These are phyloP conservation scores for Lithocarpus polystachyus DNA, from an alignment of 306 rosid species.

Conservation along the genomic window DNA sequence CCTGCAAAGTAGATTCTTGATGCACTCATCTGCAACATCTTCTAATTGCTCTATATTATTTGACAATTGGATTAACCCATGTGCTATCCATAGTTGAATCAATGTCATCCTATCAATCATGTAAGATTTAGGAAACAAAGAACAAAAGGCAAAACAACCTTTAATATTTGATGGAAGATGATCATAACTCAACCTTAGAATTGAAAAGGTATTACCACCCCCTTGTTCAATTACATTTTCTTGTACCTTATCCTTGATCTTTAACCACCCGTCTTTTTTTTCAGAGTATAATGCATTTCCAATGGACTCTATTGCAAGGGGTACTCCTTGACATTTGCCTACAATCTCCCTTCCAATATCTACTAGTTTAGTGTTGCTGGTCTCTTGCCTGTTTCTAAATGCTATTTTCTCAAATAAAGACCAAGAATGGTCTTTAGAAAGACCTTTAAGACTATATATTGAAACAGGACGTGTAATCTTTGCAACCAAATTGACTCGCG, in stretches of 20 bases:
- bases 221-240: constrained; percentile 9
- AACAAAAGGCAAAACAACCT: constrained; percentile 38
- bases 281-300: constrained; percentile 31
- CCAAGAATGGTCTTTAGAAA: constrained; percentile 19
- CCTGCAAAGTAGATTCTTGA: constrained; percentile 23
- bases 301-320: constrained; percentile 28
- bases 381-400: constrained; percentile 9
- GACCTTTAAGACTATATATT: constrained; percentile 11
- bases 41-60: constrained; percentile 7
- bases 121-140: constrained; percentile 37
- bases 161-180: constrained; percentile 36
- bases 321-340: constrained; percentile 19
- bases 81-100: constrained; percentile 38
- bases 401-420: constrained; percentile 27
- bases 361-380: neutral
- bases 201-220: constrained; percentile 23
- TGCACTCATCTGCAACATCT: constrained; percentile 36
- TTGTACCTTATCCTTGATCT: constrained; percentile 32
- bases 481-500: constrained; percentile 23
- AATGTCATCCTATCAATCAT: constrained; percentile 11
- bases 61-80: constrained; percentile 34
- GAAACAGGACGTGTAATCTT: neutral
- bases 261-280: constrained; percentile 29
- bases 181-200: constrained; percentile 26
- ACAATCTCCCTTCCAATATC: constrained; percentile 30